These are phyloP conservation scores for Russula earlei DNA, from an alignment of 768 basidiomycete genomes.

Conservation along the genomic window DNA sequence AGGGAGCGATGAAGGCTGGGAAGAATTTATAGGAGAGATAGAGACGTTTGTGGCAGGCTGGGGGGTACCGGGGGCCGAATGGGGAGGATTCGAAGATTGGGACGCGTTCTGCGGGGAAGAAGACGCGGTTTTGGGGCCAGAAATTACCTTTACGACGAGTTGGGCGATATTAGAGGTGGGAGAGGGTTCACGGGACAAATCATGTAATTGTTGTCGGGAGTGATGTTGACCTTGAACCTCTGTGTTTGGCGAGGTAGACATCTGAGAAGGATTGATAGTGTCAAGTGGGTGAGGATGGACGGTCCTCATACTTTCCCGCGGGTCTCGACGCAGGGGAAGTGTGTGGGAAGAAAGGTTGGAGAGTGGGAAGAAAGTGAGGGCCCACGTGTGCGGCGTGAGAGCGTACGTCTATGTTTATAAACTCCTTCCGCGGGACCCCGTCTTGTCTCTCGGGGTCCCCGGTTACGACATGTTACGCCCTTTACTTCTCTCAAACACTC, in stretches of 20 bases:
- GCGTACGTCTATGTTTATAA: slow-evolving; percentile 24
- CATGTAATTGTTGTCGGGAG: slow-evolving; percentile 11
- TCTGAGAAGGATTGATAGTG: slow-evolving; percentile 22
- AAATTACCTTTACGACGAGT: slow-evolving; percentile 20
- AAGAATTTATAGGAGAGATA: slow-evolving; percentile 27
- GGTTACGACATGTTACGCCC: slow-evolving; percentile 10
- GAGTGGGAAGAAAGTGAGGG: slow-evolving; percentile 37
- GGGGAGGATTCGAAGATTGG: slow-evolving; percentile 28
- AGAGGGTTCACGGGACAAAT: slow-evolving; percentile 17
- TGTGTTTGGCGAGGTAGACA: slow-evolving; percentile 13
- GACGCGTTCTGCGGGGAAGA: slow-evolving; percentile 28
- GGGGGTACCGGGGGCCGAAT: slow-evolving; percentile 23
- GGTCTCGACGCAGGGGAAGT: slow-evolving; percentile 23
- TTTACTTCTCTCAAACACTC: background rate
- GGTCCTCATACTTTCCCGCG: slow-evolving; percentile 37
- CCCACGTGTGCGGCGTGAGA: slow-evolving; percentile 26
- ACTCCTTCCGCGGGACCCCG: slow-evolving; percentile 22
- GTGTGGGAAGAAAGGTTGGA: slow-evolving; percentile 40
- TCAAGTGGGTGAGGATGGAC: slow-evolving; percentile 42
- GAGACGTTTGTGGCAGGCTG: slow-evolving; percentile 25
- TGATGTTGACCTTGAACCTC: slow-evolving; percentile 17
- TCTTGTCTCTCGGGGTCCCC: slow-evolving; percentile 23
- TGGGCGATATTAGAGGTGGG: slow-evolving; percentile 18
- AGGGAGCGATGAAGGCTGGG: slow-evolving; percentile 20
- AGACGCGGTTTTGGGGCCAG: slow-evolving; percentile 20